Evolutionary conservation across 2,329 filamentous ascomycete genomes (phyloP), one percentile per base, ranked within the genome.

Genomic region (Talaromyces verruculosus): DNA sequence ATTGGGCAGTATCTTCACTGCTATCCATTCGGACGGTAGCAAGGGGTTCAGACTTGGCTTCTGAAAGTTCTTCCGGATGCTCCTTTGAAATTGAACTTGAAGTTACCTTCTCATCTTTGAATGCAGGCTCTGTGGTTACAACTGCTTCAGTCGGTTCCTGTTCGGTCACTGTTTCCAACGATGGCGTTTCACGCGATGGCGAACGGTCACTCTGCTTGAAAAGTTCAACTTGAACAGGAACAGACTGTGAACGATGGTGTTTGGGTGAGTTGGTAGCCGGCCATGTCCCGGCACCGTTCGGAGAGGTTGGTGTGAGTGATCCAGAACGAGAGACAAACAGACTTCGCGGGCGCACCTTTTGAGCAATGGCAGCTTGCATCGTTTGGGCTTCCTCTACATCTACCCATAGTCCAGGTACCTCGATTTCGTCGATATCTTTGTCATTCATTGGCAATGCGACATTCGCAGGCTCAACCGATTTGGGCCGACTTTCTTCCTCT

Each of bases 341-440:
- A 68, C 79, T 81, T 22, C 76, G 74, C 25, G 78, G 78, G 41
- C 79, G 77, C 61, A 77, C 78, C 76, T 75, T 81, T 74, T 73
- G 80, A 65, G 71, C 80, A 63, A 74, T 74, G 19, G 73, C 70
- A 19, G 72, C 76, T 66, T 72, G 66, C 73, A 71, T 82, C 70
- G 67, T 81, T 64, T 76, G 72, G 13, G 74, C 69, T 49, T 75
- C 62, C 89, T 15, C 89, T 88, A 65, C 91, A 88, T 65, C 83
- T 87, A 69, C 88, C 84, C 13, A 90, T 47, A 66, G 28, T 15
- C 65, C 65, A 33, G 65, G 65, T 13, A 60, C 41, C 30, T 66
- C 91, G 49, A 96, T 95, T 74, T 96, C 92, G 55, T 89, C 85
- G 7, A 94, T 79, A 73, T 96, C 92, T 58, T 88, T 84, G 41